phyloP scores from a whole-genome alignment of 257 asterid species.

The Salvia hispanica region DNA sequence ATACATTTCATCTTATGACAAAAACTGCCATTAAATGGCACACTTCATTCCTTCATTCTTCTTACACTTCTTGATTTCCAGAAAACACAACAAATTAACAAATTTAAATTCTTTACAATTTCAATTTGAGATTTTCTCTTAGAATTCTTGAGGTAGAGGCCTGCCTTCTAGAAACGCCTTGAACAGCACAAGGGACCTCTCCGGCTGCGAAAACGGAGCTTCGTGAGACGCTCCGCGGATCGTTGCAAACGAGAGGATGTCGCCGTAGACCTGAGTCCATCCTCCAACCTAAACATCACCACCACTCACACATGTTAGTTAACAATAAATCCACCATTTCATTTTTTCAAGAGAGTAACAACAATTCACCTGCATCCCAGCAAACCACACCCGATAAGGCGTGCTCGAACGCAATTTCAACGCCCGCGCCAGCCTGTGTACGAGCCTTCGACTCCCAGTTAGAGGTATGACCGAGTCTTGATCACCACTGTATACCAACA shows the following conservation, averaged over 20 bases:
- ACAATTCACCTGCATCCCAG: constrained; percentile 65
- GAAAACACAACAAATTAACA: constrained; percentile 21
- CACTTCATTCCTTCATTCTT: neutral
- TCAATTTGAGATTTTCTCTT: neutral
- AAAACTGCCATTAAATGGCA: constrained; percentile 2
- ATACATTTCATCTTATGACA: neutral
- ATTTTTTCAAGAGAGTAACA: neutral
- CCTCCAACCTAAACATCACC: constrained; percentile 64
- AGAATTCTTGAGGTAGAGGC: constrained; percentile 56
- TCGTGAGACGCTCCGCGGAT: constrained; percentile 83
- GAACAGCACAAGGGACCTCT: constrained; percentile 72
- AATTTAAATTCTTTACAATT: constrained; percentile 26
- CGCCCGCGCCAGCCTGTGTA: constrained; percentile 53
- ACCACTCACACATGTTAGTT: neutral
- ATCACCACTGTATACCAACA: constrained; percentile 81
- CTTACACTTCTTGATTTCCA: constrained; percentile 32
- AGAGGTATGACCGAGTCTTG: constrained; percentile 86
- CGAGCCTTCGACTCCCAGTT: constrained; percentile 71
- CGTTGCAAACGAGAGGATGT: constrained; percentile 66
- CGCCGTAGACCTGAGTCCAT: constrained; percentile 70
- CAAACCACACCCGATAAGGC: constrained; percentile 79
- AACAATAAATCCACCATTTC: neutral
- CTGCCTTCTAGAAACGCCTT: constrained; percentile 69
- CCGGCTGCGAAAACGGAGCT: constrained; percentile 86
- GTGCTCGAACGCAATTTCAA: constrained; percentile 48